Evolutionary conservation across 176 grass and related monocot species (phyloP), one percentile per base, ranked within the genome.

Genomic region (Paspalum notatum): DNA sequence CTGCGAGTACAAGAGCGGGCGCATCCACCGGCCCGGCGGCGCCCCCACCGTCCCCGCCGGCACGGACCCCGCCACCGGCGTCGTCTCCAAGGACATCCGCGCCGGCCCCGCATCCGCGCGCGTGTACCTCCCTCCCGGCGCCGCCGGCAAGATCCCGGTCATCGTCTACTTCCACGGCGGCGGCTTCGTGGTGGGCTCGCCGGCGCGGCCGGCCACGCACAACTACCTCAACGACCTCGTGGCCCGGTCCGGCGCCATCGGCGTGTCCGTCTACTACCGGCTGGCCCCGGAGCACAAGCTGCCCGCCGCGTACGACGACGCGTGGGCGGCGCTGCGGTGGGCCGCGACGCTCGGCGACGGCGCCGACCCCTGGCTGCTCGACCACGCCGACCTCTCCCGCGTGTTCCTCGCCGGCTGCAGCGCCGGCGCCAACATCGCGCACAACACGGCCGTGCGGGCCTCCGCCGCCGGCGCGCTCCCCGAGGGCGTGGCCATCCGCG

Each of bases 131-230:
- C 90, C 93, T 0, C 79, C 79, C 1, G 61, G 53, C 72, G 83
- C 79, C n/a, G 32, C 20, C 16, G 69, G 22, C 43, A 96, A 82
- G 87, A 61, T 96, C 40, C 93, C 87, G 8, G 71, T 91, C 44
- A 9, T 98, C 65, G 56, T 98, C 55, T 94, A 92, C 86, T 80
- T 91, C 85, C 92, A 98, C 38, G 92, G 92, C 39, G 92, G 95
- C 68, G 92, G 83, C 15, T 94, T 93, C 80, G 85, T 91, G 15
- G 64, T 80, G 60, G 80, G 89, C 20, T 89, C 89, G 15, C 87
- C 95, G 17, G 76, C 82, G 48, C 83, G 73, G 26, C 90, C 87
- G 13, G 61, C 79, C 66, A 94, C 93, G 75, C 92, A 94, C 74
- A 46, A 56, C 76, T 94, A 90, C 82, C 74, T 98, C 81, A 91